Percentiles rank a stretch among this genome's conserved stretches.
Conservation (phyloP, 352 stramenopile genomes). For the Phytophthora kernoviae region DNA sequence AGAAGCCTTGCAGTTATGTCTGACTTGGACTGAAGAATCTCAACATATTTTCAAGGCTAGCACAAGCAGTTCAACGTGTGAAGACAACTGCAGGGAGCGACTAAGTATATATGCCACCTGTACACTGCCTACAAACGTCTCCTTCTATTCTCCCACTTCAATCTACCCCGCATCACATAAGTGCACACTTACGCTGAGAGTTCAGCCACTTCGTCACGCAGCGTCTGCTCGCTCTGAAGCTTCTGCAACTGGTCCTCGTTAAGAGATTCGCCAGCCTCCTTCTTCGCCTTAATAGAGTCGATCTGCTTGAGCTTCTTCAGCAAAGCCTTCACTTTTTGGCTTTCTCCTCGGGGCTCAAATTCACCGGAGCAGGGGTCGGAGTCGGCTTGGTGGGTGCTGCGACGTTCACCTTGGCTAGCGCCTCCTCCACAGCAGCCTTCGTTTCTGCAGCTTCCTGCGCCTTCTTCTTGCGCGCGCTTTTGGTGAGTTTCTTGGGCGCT, state of each 20-base stretch:
- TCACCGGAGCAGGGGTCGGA: constrained; percentile 20
- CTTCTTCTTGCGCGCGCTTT: constrained; percentile 87
- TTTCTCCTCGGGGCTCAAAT: constrained; percentile 77
- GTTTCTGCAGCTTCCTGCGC: constrained; percentile 74
- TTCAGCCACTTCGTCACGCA: constrained; percentile 70
- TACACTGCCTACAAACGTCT: neutral
- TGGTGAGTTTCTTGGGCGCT: constrained; percentile 75
- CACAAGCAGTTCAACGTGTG: too few species aligned
- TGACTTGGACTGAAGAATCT: too few species aligned
- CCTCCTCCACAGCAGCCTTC: constrained; percentile 65
- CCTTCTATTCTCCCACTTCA: neutral
- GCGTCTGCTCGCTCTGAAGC: constrained; percentile 61
- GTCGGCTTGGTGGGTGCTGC: constrained; percentile 27
- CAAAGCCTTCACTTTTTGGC: constrained; percentile 85
- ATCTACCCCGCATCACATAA: neutral
- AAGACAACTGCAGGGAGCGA: too few species aligned
- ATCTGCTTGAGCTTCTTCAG: constrained; percentile 91
- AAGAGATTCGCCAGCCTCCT: constrained; percentile 65
- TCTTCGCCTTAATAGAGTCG: constrained; percentile 81
- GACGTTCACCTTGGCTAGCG: constrained; percentile 46
- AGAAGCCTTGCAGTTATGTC: too few species aligned
- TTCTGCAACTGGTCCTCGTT: constrained; percentile 87
- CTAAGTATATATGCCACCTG: too few species aligned
- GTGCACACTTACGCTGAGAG: constrained; percentile 44
- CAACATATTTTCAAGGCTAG: too few species aligned